These are phyloP conservation scores for Alternaria incomplexa DNA, from an alignment of 2,329 filamentous ascomycete genomes.

Conservation along the genomic window DNA sequence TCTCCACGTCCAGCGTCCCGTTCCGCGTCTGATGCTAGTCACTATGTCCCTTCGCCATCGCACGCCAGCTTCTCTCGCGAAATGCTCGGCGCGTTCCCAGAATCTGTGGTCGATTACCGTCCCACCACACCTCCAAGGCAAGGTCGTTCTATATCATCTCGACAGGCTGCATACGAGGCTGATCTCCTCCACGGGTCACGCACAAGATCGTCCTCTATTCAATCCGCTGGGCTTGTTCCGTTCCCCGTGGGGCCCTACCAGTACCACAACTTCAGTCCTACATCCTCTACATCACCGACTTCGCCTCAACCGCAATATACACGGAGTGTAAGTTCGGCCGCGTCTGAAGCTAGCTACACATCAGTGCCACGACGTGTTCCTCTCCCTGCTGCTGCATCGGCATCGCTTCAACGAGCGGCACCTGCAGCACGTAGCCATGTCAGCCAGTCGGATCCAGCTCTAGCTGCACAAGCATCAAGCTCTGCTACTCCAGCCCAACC, in stretches of 20 bases:
- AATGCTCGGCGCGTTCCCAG: slow-evolving; percentile 49
- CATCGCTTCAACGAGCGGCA: slow-evolving; percentile 18
- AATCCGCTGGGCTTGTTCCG: slow-evolving; percentile 33
- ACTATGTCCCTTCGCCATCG: slow-evolving; percentile 36
- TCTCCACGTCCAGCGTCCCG: slow-evolving; percentile 53
- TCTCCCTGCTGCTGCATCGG: slow-evolving; percentile 23
- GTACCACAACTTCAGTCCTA: slow-evolving; percentile 39
- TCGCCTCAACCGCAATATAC: slow-evolving; percentile 36
- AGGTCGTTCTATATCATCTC: slow-evolving; percentile 26
- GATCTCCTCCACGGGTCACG: slow-evolving; percentile 17
- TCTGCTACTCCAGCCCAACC: slow-evolving; percentile 13
- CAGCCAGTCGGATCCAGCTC: slow-evolving; percentile 31
- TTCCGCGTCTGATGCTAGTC: slow-evolving; percentile 45
- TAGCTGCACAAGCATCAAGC: slow-evolving; percentile 15
- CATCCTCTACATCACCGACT: slow-evolving; percentile 28
- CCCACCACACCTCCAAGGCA: slow-evolving; percentile 27
- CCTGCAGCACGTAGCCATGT: slow-evolving; percentile 18
- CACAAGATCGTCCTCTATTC: slow-evolving; percentile 29
- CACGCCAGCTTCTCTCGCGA: slow-evolving; percentile 38
- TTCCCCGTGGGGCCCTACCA: slow-evolving; percentile 44
- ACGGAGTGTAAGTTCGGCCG: slow-evolving; percentile 33
- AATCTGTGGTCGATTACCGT: slow-evolving; percentile 36
- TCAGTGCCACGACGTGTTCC: slow-evolving; percentile 47
- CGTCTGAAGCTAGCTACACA: slow-evolving; percentile 33
- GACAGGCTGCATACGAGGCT: slow-evolving; percentile 18